Evolutionary conservation across 345 rosid species (phyloP).

Genomic region (Brassica cretica): DNA sequence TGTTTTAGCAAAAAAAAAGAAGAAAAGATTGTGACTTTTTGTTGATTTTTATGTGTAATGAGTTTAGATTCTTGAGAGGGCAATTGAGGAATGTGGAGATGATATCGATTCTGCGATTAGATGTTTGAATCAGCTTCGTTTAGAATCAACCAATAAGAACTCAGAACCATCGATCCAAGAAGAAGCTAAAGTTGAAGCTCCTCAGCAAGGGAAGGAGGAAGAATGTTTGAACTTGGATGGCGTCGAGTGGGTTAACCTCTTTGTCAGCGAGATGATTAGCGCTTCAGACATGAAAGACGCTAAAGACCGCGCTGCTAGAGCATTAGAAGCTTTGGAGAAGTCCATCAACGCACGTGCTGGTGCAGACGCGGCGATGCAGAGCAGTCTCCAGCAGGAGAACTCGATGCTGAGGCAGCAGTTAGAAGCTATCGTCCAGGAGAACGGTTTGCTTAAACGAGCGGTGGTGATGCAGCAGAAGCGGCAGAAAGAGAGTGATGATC

Average conservation of each 20-base stretch:
- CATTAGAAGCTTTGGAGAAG: constrained; percentile 17
- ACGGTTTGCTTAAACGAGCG: constrained; percentile 71
- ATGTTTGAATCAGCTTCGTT: constrained; percentile 77
- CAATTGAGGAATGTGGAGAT: constrained; percentile 80
- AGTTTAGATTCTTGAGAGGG: constrained; percentile 65
- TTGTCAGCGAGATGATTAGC: constrained; percentile 71
- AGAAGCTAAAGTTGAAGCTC: constrained; percentile 42
- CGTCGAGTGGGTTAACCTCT: constrained; percentile 78
- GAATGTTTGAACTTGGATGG: constrained; percentile 51
- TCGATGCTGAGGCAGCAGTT: constrained; percentile 67
- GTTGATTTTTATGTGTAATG: not conserved
- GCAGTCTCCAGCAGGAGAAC: constrained; percentile 1
- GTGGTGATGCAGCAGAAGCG: constrained; percentile 82
- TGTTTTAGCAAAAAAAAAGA: not conserved
- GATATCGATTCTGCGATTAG: constrained; percentile 87
- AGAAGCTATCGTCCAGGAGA: constrained; percentile 70
- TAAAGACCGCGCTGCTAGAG: constrained; percentile 75
- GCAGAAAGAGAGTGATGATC: constrained; percentile 63
- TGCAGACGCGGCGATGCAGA: not conserved
- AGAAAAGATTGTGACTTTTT: not conserved
- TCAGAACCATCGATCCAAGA: constrained; percentile 38
- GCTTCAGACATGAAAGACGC: constrained; percentile 80
- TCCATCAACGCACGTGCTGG: constrained; percentile 23
- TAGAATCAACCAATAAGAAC: constrained; percentile 57
- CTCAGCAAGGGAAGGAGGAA: constrained; percentile 30